Evolutionary conservation across 2,329 filamentous ascomycete genomes (phyloP), one percentile per base, ranked within the genome.

Genomic region (Tothia fuscella): DNA sequence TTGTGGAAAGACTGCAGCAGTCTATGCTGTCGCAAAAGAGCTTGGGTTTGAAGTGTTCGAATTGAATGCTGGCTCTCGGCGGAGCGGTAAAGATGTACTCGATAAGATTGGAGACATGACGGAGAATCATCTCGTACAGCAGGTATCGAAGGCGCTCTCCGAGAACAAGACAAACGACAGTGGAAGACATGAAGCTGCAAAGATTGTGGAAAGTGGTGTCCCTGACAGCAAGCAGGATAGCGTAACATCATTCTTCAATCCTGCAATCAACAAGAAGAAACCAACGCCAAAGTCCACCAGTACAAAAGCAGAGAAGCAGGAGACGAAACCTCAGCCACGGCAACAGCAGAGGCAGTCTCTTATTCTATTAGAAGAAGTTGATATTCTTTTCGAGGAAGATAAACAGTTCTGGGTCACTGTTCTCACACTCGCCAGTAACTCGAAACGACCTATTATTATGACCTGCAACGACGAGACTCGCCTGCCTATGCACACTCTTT

Each of bases 81-180:
- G 91, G 47, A 93, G 77, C 54, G 89, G 88, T 24, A 91, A 81
- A 57, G 91, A 98, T 53, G 78, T 98, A 36, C 58, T 93, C 25
- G 91, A 98, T 53, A 84, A 76, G 51, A 85, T 98, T 33, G 93
- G 91, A 30, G 87, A 98, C 60, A 96, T 98, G 89, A 91, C 87
- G 3, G 80, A 80, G 47, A 96, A 98, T 52, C 91, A 98, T 59
- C 71, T 94, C 2, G 89, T 98, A 16, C 77, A 78, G 48, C 69
- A 44, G 22, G 39, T 45, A 12, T 30, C 38, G 21, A 53, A 6
- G 53, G 50, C 13, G 47, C 46, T 6, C 50, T 28, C 31, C 14
- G 54, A 13, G 54, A 58, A 9, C 53, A 56, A 16, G 56, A 59
- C 6, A 54, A 59, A 16, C 47, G 53, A 4, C 58, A 67, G 47